Base-by-base conservation (phyloP, 2,329 filamentous ascomycete genomes). In the Clonostachys sp. region DNA sequence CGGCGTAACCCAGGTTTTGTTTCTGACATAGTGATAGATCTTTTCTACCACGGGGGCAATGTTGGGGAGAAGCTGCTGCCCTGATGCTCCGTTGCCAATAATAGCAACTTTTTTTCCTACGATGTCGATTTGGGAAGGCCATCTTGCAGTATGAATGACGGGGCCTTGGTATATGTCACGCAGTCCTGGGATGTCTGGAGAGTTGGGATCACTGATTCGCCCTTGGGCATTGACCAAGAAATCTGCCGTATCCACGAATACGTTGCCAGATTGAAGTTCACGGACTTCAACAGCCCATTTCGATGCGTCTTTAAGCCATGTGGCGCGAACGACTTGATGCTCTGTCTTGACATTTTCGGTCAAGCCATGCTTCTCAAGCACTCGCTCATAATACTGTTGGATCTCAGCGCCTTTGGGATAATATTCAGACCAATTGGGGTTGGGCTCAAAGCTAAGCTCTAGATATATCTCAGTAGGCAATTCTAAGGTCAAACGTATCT, bases 1-100 rank as follows among this genome's bases (percentile, higher is more conserved):
- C 3, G 78, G 73, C 0, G 84, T 80, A 33, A 88, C 80, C 85
- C 85, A 89, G 0, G 84, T 87, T 34, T 71, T 76, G 54, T 77
- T 83, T 9, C 84, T 71, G 2, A 76, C 81, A 52, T 86, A 87
- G 60, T 86, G 81, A 52, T 87, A 80, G 1, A 87, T 66, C 3
- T 70, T 75, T 1, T 53, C 56, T 2, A 75, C 76, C 0, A 56
- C 57, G 30, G 69, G 68, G 46, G 81, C 77, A 2, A 83, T 53
- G 41, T 78, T 78, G 1, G 78, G 65, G 0, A 77, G 71, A 1
- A 78, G 61, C 50, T 85, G 82, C 30, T 84, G 74, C 1, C 80
- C 81, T 7, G 74, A 80, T 5, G 81, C 78, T 3, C 81, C 81
- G 45, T 83, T 84, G n/a, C 81, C 81, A 41, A 84, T 83, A 5